Evolutionary conservation across 1,284 basidiomycete genomes (phyloP).

Genomic region (Austroboletus rostrupii): DNA sequence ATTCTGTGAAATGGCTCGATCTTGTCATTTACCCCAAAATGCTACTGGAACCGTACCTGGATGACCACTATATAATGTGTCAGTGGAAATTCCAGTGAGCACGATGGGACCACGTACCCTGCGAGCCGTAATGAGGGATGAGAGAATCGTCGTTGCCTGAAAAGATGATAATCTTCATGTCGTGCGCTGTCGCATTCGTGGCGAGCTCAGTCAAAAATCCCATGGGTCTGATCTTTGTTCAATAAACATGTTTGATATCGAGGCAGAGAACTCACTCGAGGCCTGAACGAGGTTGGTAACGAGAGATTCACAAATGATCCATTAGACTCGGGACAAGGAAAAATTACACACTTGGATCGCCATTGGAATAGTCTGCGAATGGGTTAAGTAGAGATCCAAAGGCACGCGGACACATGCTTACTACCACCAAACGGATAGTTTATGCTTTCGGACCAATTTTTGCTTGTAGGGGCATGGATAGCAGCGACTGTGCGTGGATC

Average conservation of each 20-base stretch:
- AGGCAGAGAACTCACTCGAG: slow-evolving; percentile 38
- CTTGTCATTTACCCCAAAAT: neutral
- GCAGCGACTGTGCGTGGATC: slow-evolving; percentile 53
- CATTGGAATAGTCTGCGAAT: slow-evolving; percentile 15
- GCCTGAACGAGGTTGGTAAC: slow-evolving; percentile 29
- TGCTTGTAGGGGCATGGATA: slow-evolving; percentile 65
- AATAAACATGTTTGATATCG: slow-evolving; percentile 3
- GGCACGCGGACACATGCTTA: slow-evolving; percentile 13
- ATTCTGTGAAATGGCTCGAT: slow-evolving; percentile 41
- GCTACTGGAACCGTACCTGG: slow-evolving; percentile 38
- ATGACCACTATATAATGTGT: slow-evolving; percentile 47
- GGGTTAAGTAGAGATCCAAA: slow-evolving; percentile 1
- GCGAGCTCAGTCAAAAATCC: slow-evolving; percentile 62
- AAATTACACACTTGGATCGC: slow-evolving; percentile 42
- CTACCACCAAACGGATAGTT: slow-evolving; percentile 48
- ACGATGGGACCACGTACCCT: slow-evolving; percentile 40
- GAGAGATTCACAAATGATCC: neutral
- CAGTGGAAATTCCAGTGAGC: slow-evolving; percentile 3
- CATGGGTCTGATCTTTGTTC: slow-evolving; percentile 46
- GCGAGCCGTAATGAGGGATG: slow-evolving; percentile 59
- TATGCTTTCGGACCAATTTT: slow-evolving; percentile 50
- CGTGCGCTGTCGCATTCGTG: slow-evolving; percentile 50
- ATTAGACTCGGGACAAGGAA: neutral
- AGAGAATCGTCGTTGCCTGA: slow-evolving; percentile 69
- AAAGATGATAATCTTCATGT: slow-evolving; percentile 53